Base-by-base conservation (phyloP, 116 monocot species). In the Thalassia testudinum region DNA sequence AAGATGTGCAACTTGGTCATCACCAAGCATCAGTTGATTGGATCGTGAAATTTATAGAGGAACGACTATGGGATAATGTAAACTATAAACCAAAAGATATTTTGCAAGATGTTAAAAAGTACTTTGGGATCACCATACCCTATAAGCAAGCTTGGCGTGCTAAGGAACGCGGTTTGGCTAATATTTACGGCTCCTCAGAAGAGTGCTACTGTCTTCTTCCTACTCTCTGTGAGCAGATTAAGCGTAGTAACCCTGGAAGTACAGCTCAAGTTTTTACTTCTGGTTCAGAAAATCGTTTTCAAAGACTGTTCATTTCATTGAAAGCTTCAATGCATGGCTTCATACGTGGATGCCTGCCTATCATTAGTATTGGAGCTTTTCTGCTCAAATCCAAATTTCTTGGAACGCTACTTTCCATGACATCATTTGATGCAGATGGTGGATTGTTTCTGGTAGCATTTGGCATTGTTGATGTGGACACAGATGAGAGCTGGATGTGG, bases 101-200 rank as follows among this genome's bases (percentile, higher is more conserved):
- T 50, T 40, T 80, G 62, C 64, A 85, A 53, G 79, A 85, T 21
- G 74, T 85, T 52, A 76, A 85, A 23, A 78, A 72, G 40, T 69
- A 79, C 42, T 85, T 80, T 51, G 85, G 85, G 28, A 85, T 85
- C 45, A 85, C 70, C 1, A 77, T 85, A 58, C 85, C 85, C 21
- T 85, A 85, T 62, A 85, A 85, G 42, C 80, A 85, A 71, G 85
- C 80, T 28, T 85, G 85, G 85, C 53, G 85, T 56, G 85, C 85
- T 0, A 85, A 80, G 57, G 85, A 85, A 63, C 64, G 85, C 22
- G 74, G 79, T 26, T 62, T 85, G n/a, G 71, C 73, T 47, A 70
- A 80, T 50, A 85, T 80, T 52, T 85, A 74, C 68, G 85, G 85
- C 47, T 85, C 80, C 48, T 85, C 70, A 18, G 85, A 85, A 43